phyloP scores from a whole-genome alignment of 345 rosid genomes.

The Mangifera indica region DNA sequence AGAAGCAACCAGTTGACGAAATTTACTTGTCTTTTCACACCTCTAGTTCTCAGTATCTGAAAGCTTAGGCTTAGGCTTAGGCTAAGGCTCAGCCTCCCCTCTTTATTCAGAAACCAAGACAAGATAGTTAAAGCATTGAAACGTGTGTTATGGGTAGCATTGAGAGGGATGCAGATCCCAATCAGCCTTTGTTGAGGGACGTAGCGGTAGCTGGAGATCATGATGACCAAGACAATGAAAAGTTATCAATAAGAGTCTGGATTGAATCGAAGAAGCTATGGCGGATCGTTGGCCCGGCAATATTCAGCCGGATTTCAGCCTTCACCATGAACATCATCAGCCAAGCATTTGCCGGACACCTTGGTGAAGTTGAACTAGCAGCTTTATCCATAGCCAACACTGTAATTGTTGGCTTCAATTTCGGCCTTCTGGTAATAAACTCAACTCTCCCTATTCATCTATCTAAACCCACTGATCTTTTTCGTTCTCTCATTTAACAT shows the following conservation, averaged over 20 bases:
- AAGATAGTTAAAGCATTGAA: too few species aligned
- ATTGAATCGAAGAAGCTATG: conserved; percentile 59
- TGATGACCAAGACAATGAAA: not conserved
- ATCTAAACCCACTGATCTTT: too few species aligned
- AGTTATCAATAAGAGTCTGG: conserved; percentile 33
- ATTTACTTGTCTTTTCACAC: too few species aligned
- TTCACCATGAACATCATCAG: conserved; percentile 58
- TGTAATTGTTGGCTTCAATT: conserved; percentile 72
- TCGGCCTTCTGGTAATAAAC: conserved; percentile 52
- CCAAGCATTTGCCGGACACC: conserved; percentile 73
- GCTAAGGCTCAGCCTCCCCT: too few species aligned
- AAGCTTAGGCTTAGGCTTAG: too few species aligned
- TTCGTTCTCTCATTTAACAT: not conserved
- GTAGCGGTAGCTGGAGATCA: too few species aligned
- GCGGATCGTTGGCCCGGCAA: conserved; percentile 66
- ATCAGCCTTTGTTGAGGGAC: conserved; percentile 12
- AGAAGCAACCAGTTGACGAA: too few species aligned
- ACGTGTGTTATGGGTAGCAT: not conserved
- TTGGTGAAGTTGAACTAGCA: conserved; percentile 62
- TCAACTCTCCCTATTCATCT: too few species aligned
- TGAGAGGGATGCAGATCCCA: not conserved
- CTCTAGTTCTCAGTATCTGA: too few species aligned
- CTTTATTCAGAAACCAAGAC: not conserved
- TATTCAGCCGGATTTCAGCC: conserved; percentile 48
- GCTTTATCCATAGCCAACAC: conserved; percentile 66